Conservation (phyloP, 129 eudicot species). For the Artemisia annua region DNA sequence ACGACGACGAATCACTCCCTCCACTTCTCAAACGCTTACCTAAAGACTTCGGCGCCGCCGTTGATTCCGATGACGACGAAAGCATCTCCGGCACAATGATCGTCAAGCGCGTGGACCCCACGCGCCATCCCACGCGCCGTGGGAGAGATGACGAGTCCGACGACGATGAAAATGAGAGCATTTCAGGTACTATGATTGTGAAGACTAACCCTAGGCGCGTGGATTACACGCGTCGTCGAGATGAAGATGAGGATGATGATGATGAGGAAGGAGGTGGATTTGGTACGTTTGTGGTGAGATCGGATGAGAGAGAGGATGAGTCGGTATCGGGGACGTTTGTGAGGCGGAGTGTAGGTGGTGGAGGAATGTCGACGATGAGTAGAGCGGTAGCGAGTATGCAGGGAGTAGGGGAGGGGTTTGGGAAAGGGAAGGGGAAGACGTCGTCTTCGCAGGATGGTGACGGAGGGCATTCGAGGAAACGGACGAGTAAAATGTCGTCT, state of each 20-base stretch:
- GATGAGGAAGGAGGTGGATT: conserved; percentile 56
- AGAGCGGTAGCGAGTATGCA: conserved; percentile 97
- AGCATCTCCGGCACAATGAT: conserved; percentile 77
- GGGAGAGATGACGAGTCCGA: conserved; percentile 54
- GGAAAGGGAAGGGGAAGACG: conserved; percentile 50
- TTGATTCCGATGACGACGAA: conserved; percentile 52
- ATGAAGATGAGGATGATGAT: conserved; percentile 51
- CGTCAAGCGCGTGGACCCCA: conserved; percentile 14
- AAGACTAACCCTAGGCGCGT: conserved; percentile 42
- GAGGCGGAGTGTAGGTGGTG: conserved; percentile 48
- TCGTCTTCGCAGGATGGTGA: conserved; percentile 33
- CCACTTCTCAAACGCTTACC: conserved; percentile 85
- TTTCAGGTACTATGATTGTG: conserved; percentile 78
- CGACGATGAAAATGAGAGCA: conserved; percentile 42
- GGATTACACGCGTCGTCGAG: conserved; percentile 22
- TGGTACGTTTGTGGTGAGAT: conserved; percentile 82
- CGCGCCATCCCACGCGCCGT: conserved; percentile 77
- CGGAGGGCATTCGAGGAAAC: conserved; percentile 47
- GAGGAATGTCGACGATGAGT: conserved; percentile 63
- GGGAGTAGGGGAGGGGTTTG: conserved; percentile 69
- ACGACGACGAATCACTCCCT: conserved; percentile 89
- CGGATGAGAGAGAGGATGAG: conserved; percentile 46
- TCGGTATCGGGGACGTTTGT: conserved; percentile 58
- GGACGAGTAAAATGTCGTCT: conserved; percentile 65
- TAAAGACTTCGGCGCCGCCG: conserved; percentile 74